Base-by-base conservation (phyloP, 352 stramenopile species). In the Nothophytophthora sp. region DNA sequence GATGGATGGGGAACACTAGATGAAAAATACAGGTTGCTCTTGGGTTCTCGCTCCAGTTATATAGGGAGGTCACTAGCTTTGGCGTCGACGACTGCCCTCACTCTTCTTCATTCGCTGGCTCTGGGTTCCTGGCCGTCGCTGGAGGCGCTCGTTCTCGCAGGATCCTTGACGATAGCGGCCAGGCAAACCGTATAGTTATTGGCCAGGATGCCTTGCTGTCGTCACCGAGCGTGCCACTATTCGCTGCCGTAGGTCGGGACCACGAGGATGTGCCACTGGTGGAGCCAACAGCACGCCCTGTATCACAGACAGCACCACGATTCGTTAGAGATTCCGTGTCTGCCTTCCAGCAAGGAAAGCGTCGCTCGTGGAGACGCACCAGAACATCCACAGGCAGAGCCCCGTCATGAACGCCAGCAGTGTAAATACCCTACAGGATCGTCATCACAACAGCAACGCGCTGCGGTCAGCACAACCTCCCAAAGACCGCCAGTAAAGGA, bases 221-320 rank as follows among this genome's bases (percentile, higher is more conserved):
- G 5, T 29, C 37, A 16, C 23, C 25, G 34, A 22, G 25, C 8
- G 32, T 38, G 27, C 38, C 44, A 18, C 48, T 92, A 92, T 73
- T 92, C 82, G 22, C 68, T 68, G 28, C 67, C 69, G 55, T 88
- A 92, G 15, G 81, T 91, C 33, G 85, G 85, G 24, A 92, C 82
- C 33, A 95, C 72, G 37, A 95, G 66, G 45, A 93, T 87, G 73
- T 95, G 85, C 85, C 85, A 95, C 73, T 95, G 85, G 66, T 95
- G 85, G 51, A 95, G 51, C 85, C 85, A 95, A 77, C 80, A 92
- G 58, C 85, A 95, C n/a, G 82, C 85, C 81, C 81, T 92, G 32
- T 33, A 50, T 36, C 9, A 28, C 37, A 24, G 55, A 35, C n/a
- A 63, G 53, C 48, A 56, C 67, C 72, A 63, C 76, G 48, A 46